Percentiles rank a stretch among this genome's conserved stretches.
These are phyloP conservation scores for Mucor circinelloides DNA, from an alignment of 371 early-diverging fungal genomes.

Conservation along the genomic window DNA sequence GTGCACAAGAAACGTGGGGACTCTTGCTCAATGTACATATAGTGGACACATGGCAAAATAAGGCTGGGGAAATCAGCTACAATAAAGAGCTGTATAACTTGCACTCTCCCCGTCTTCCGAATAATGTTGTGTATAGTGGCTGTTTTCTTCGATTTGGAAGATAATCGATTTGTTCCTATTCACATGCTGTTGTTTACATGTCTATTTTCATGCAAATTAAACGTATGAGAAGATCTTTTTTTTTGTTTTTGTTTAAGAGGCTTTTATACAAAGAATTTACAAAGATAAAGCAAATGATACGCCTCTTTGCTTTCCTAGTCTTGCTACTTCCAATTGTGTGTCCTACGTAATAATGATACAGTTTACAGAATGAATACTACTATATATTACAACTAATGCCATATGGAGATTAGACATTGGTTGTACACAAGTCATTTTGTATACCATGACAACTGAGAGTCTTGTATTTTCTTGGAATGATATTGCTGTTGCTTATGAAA, in stretches of 20 bases:
- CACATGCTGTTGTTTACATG: background rate
- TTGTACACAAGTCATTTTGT: background rate
- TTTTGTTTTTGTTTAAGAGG: background rate
- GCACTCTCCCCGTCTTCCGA: background rate
- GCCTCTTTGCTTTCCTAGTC: background rate
- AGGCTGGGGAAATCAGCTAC: background rate
- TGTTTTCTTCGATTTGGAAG: no score
- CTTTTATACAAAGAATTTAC: background rate
- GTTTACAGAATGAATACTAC: background rate
- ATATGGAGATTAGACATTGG: background rate
- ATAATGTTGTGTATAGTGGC: background rate
- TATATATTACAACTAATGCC: background rate
- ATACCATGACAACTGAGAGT: background rate
- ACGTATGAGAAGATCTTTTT: background rate
- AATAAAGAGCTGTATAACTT: background rate
- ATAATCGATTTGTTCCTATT: background rate
- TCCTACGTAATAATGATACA: background rate
- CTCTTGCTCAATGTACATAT: background rate
- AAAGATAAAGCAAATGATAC: background rate
- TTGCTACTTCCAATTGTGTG: background rate
- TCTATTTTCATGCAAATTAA: background rate
- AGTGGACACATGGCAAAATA: background rate
- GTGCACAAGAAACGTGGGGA: background rate
- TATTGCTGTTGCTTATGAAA: background rate
- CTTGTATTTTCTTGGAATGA: background rate